Evolutionary conservation across 176 grass and related monocot species (phyloP).

Genomic region (maize (Zea mays)): DNA sequence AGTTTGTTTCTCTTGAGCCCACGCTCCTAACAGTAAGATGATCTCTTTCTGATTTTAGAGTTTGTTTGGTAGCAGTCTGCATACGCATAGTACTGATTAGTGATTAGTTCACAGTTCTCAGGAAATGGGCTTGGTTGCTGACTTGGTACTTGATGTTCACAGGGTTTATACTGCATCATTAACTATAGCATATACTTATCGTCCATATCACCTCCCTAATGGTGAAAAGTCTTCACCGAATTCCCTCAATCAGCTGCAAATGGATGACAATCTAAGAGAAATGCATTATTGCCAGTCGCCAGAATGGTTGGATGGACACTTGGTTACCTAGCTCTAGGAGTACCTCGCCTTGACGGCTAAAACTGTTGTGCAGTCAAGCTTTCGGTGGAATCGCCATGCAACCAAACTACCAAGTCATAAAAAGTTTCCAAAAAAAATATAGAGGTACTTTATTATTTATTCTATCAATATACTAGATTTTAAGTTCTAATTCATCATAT

Average conservation of each 20-base stretch:
- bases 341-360: constrained; percentile 26
- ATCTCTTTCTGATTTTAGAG: background rate
- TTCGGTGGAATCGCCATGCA: no score
- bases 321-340: constrained; percentile 16
- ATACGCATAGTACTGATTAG: constrained; percentile 18
- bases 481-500: no score
- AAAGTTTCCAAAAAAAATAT: no score
- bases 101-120: constrained; percentile 44
- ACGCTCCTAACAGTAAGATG: constrained; percentile 32
- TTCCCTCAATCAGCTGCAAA: constrained; percentile 8
- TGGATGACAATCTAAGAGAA: constrained; percentile 13
- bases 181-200: constrained; percentile 28
- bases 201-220: constrained; percentile 1
- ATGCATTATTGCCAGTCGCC: background rate
- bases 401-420: no score
- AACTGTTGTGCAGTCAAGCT: no score
- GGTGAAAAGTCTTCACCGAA: constrained; percentile 3
- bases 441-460: no score
- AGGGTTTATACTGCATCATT: constrained; percentile 28
- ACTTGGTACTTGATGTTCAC: constrained; percentile 10
- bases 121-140: constrained; percentile 35
- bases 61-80: constrained; percentile 11
- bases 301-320: constrained; percentile 10
- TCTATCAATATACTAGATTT: no score
- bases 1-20: constrained; percentile 18